A percentile compares a stretch with the other conserved stretches of the same genome.
These are phyloP conservation scores for Aechmea fasciata DNA, from an alignment of 176 grass and related monocot species.

Conservation along the genomic window DNA sequence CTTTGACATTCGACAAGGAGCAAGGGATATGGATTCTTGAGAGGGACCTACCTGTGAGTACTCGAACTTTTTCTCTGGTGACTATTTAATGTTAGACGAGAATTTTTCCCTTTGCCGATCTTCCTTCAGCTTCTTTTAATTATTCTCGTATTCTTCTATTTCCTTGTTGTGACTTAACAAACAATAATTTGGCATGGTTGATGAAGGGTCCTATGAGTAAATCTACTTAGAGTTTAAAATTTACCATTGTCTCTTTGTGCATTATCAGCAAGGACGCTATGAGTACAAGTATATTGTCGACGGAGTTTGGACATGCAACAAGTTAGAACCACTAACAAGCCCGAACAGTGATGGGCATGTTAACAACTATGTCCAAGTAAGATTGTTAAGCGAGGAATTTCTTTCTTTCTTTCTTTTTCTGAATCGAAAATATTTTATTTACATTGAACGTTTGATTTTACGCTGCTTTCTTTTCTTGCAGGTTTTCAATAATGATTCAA, in stretches of 20 bases:
- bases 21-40: conserved; percentile 63
- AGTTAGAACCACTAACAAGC: conserved; percentile 42
- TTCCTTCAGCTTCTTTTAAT: background rate
- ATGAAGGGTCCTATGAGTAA: too few relatives aligned
- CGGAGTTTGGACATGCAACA: conserved; percentile 64
- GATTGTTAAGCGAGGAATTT: background rate
- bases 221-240: conserved; percentile 1
- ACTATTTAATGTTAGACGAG: background rate
- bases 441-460: background rate
- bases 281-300: conserved; percentile 96
- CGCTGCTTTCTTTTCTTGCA: conserved; percentile 13
- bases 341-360: conserved; percentile 71
- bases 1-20: conserved; percentile 48
- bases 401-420: too few relatives aligned
- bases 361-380: conserved; percentile 90
- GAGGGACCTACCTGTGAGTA: conserved; percentile 77
- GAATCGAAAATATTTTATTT: background rate
- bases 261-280: conserved; percentile 68
- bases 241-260: conserved; percentile 10
- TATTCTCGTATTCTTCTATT: background rate
- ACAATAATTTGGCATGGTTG: too few relatives aligned
- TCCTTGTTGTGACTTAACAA: too few relatives aligned
- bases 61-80: background rate
- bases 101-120: background rate
- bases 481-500: conserved; percentile 40